These are phyloP conservation scores for Ceratorhiza oryzae-sativae DNA, from an alignment of 1,284 basidiomycete genomes.

Conservation along the genomic window DNA sequence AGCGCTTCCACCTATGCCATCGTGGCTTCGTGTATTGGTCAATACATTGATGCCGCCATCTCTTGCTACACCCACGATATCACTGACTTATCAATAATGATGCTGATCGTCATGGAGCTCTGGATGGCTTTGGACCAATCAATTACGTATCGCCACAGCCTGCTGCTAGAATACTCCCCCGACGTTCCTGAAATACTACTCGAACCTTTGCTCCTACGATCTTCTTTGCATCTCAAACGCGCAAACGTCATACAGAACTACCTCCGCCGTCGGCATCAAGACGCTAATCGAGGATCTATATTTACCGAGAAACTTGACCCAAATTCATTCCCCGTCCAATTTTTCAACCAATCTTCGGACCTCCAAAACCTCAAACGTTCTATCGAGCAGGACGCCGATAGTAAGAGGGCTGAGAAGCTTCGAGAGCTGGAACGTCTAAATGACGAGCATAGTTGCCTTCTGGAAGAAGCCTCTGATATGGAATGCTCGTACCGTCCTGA, in stretches of 20 bases:
- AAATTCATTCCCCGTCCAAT: background rate
- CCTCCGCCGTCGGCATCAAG: constrained; percentile 47
- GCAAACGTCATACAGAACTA: constrained; percentile 47
- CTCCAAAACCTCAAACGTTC: background rate
- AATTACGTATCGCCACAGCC: constrained; percentile 11
- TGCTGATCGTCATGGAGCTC: constrained; percentile 38
- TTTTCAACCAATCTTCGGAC: background rate
- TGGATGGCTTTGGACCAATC: constrained; percentile 40
- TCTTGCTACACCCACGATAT: background rate
- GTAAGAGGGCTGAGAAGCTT: background rate
- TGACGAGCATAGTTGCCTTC: background rate
- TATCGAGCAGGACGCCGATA: background rate
- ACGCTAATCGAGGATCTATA: background rate
- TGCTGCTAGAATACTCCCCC: constrained; percentile 39
- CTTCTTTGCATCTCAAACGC: background rate
- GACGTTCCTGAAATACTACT: constrained; percentile 32
- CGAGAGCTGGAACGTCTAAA: background rate
- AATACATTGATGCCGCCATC: background rate
- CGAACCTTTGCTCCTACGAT: constrained; percentile 20
- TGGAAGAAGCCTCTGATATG: background rate
- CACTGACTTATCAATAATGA: constrained; percentile 39
- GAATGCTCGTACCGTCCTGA: background rate
- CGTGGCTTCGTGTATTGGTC: constrained; percentile 7
- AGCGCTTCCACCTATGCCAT: background rate
- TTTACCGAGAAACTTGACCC: background rate